Evolutionary conservation across 192 early-diverging fungal species (phyloP).

Genomic region (Podila clonocystis): DNA sequence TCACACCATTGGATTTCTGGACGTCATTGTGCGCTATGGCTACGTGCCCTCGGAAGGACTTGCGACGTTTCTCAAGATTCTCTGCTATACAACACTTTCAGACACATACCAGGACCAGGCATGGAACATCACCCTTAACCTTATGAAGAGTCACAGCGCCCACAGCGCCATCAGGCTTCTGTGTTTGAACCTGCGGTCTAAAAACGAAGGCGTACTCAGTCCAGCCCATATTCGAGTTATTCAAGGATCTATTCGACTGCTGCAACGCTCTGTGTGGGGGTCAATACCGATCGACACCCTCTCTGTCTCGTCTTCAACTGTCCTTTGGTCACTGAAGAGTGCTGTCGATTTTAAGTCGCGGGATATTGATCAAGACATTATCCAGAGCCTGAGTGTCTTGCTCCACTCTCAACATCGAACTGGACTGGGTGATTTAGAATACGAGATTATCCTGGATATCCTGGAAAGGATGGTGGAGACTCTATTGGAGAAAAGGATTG

Average conservation of each 20-base stretch:
- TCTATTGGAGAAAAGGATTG: conserved; percentile 13
- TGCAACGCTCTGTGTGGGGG: conserved; percentile 69
- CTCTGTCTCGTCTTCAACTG: conserved; percentile 45
- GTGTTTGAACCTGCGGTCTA: conserved; percentile 60
- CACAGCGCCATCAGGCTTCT: conserved; percentile 65
- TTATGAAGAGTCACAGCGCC: conserved; percentile 70
- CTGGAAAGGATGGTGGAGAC: conserved; percentile 24
- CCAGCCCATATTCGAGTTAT: conserved; percentile 29
- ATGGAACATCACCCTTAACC: conserved; percentile 71
- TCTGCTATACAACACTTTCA: conserved; percentile 54
- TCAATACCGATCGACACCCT: conserved; percentile 48
- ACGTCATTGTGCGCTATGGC: conserved; percentile 65
- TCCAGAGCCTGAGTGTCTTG: conserved; percentile 21
- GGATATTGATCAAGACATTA: conserved; percentile 34
- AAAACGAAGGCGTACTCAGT: conserved; percentile 18
- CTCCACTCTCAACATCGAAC: conserved; percentile 7
- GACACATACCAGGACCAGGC: conserved; percentile 46
- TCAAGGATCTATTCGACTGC: conserved; percentile 65
- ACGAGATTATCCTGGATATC: conserved; percentile 62
- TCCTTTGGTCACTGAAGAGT: conserved; percentile 50
- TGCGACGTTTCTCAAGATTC: conserved; percentile 58
- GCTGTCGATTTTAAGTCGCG: conserved; percentile 28
- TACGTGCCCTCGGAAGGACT: conserved; percentile 61
- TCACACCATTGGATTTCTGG: conserved; percentile 59
- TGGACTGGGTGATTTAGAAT: conserved; percentile 52